Conservation (phyloP, 2,329 filamentous ascomycete genomes). For the Cercospora nicotianae region DNA sequence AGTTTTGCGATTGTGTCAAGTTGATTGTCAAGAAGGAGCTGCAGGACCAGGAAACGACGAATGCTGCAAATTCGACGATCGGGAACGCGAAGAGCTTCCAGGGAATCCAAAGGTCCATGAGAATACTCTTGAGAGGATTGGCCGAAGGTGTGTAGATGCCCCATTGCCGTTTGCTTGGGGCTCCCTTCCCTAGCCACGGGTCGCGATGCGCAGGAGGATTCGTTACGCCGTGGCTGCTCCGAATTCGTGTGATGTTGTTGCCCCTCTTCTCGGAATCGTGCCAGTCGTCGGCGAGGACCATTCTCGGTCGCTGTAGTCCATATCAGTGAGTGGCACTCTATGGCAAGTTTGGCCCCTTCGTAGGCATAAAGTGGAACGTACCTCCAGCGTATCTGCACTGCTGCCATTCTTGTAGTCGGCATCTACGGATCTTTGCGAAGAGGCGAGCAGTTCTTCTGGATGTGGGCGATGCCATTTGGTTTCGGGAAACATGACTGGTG, state of each 20-base stretch:
- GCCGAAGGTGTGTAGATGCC: constrained; percentile 52
- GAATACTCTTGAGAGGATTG: constrained; percentile 48
- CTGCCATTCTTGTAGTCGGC: constrained; percentile 14
- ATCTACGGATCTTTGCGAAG: constrained; percentile 19
- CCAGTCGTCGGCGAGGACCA: constrained; percentile 18
- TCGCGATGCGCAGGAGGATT: constrained; percentile 41
- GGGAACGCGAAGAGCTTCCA: constrained; percentile 64
- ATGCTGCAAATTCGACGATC: constrained; percentile 62
- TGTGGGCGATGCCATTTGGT: constrained; percentile 58
- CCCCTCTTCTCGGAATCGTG: constrained; percentile 31
- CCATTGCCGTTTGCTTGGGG: constrained; percentile 59
- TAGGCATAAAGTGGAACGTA: constrained; percentile 6
- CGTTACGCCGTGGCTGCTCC: constrained; percentile 17
- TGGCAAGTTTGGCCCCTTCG: not conserved
- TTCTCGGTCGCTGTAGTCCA: constrained; percentile 16
- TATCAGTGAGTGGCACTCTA: not conserved
- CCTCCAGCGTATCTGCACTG: constrained; percentile 15
- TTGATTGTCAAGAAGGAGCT: constrained; percentile 61
- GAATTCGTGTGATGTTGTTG: constrained; percentile 27
- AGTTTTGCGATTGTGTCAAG: constrained; percentile 58
- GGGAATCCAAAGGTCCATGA: constrained; percentile 60
- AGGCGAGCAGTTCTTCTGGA: constrained; percentile 31
- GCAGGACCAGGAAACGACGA: constrained; percentile 62
- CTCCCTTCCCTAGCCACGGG: constrained; percentile 57
- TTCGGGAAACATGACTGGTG: constrained; percentile 58